Percentiles rank a stretch among this genome's conserved stretches.
Conservation (phyloP, 148 eudicot species). For the Rhododendron vialii region DNA sequence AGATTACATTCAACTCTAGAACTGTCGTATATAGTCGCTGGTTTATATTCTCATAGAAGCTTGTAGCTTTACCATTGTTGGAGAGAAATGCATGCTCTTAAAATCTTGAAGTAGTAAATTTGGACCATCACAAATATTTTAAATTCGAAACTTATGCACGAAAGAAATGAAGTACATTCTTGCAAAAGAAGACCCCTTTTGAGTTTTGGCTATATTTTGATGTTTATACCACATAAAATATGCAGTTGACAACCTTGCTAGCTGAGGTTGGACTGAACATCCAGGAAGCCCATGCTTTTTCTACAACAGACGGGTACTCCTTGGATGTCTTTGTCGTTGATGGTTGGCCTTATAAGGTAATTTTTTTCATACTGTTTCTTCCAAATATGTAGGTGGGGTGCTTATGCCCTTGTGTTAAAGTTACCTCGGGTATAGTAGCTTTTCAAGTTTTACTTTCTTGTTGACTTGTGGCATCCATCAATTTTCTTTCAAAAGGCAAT, state of each 20-base stretch:
- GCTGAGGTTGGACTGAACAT: constrained; percentile 77
- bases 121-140: not conserved
- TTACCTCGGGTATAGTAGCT: not conserved
- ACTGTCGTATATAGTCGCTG: not conserved
- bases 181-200: not conserved
- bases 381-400: constrained; percentile 4
- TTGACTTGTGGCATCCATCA: not conserved
- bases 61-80: not conserved
- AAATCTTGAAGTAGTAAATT: not conserved
- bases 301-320: constrained; percentile 74
- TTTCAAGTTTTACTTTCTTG: not conserved
- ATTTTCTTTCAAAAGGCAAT: not conserved
- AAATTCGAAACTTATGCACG: not conserved
- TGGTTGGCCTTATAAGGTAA: constrained; percentile 86
- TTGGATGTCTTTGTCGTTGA: constrained; percentile 82
- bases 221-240: constrained; percentile 7
- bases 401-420: not conserved
- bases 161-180: not conserved
- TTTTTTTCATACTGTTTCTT: constrained; percentile 2
- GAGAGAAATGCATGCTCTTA: not conserved
- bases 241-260: constrained; percentile 72
- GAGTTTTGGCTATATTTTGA: not conserved
- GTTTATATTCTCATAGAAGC: not conserved
- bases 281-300: constrained; percentile 85
- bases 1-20: not conserved